phyloP scores from a whole-genome alignment of 164 flowering plant species.

The Magnolia changhungtana region DNA sequence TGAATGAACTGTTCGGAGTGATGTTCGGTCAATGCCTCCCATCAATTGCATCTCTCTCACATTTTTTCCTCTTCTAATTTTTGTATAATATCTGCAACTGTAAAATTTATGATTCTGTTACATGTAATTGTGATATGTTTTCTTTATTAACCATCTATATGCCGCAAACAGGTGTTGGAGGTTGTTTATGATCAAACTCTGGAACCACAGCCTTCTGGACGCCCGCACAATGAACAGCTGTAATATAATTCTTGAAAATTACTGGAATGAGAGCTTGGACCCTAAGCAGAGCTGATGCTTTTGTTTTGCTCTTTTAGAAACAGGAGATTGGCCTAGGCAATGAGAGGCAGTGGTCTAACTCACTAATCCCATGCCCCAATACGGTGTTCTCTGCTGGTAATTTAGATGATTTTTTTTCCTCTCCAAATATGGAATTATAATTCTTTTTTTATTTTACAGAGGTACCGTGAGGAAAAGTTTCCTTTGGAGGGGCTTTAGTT shows the following conservation, averaged over 20 bases:
- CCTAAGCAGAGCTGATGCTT: conserved; percentile 19
- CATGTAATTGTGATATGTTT: neutral
- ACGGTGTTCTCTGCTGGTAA: neutral
- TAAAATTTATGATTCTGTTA: too few relatives aligned
- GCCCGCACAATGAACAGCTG: conserved; percentile 80
- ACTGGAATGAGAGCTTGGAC: conserved; percentile 31
- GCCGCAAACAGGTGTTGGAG: conserved; percentile 83
- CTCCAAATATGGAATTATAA: neutral
- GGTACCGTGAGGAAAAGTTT: neutral
- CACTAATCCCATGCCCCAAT: conserved; percentile 8
- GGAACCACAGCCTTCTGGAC: conserved; percentile 96
- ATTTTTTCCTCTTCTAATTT: too few relatives aligned
- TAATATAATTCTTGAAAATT: conserved; percentile 52
- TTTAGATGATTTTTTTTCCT: neutral
- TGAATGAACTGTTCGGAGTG: too few relatives aligned
- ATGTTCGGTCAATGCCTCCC: too few relatives aligned
- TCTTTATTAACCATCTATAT: neutral
- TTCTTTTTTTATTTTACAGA: conserved; percentile 5
- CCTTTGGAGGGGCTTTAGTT: neutral
- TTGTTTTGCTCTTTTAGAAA: neutral
- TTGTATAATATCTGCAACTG: too few relatives aligned
- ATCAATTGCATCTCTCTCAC: too few relatives aligned
- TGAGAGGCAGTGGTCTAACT: neutral
- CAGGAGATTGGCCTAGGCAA: neutral
- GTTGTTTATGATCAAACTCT: conserved; percentile 86